A percentile compares a stretch with the other conserved stretches of the same genome.
These are phyloP conservation scores for Pistacia atlantica DNA, from an alignment of 345 rosid species.

Conservation along the genomic window DNA sequence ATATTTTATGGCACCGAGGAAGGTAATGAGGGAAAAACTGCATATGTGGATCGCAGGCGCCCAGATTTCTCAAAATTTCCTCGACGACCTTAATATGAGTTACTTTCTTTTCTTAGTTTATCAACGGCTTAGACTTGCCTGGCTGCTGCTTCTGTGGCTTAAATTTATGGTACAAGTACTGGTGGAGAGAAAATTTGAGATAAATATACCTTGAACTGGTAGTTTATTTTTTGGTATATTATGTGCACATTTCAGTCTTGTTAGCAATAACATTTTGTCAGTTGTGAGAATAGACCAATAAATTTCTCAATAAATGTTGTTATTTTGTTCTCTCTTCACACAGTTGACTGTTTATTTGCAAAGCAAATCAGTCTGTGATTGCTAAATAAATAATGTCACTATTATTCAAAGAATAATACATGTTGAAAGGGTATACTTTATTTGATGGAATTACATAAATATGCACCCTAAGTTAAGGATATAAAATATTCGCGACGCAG, in stretches of 20 bases:
- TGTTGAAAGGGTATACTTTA: no score
- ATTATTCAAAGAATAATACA: no score
- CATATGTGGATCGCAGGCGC: constrained; percentile 66
- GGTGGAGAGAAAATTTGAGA: neutral
- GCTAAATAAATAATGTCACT: no score
- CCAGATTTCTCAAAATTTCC: constrained; percentile 86
- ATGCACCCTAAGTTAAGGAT: no score
- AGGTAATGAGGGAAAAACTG: constrained; percentile 80
- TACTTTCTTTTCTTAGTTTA: neutral
- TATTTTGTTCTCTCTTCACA: no score
- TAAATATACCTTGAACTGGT: neutral
- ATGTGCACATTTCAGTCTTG: neutral
- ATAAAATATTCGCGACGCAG: no score
- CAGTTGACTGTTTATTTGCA: no score
- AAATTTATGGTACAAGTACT: neutral
- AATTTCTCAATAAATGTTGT: no score
- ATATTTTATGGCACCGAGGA: constrained; percentile 88
- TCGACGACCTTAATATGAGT: constrained; percentile 51
- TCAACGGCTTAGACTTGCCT: neutral
- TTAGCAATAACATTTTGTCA: no score
- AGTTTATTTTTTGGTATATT: neutral
- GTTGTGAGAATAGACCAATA: neutral
- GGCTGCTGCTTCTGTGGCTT: neutral
- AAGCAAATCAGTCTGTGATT: no score
- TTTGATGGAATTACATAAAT: no score